Evolutionary conservation across 306 rosid species (phyloP).

Genomic region (Prunus mongolica): DNA sequence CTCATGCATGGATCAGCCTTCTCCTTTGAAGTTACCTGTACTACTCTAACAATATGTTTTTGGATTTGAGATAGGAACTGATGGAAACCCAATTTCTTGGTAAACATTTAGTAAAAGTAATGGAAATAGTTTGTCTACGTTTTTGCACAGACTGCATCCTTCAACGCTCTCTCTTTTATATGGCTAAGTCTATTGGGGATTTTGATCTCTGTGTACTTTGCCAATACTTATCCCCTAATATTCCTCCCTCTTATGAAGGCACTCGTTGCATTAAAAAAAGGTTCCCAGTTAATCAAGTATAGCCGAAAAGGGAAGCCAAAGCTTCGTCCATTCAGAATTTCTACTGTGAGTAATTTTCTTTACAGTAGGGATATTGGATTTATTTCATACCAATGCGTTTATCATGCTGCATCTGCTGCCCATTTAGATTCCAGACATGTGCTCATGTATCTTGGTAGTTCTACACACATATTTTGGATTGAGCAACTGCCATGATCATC

Average conservation of each 20-base stretch:
- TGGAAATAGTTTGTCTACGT: not conserved
- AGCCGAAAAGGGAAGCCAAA: constrained; percentile 86
- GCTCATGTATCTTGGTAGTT: not conserved
- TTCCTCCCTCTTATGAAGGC: constrained; percentile 49
- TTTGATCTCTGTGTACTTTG: constrained; percentile 3
- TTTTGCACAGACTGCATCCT: not conserved
- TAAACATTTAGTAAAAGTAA: not conserved
- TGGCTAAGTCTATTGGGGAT: constrained; percentile 12
- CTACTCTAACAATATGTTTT: not conserved
- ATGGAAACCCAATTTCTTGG: not conserved
- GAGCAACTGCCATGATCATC: constrained; percentile 2
- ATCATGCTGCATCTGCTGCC: not conserved
- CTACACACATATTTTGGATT: not conserved
- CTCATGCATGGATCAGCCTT: not conserved
- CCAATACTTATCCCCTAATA: constrained; percentile 13
- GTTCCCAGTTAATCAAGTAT: constrained; percentile 76
- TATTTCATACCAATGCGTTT: not conserved
- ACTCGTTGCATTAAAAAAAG: constrained; percentile 62
- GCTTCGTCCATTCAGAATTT: constrained; percentile 75
- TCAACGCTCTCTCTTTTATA: constrained; percentile 2
- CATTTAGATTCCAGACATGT: not conserved
- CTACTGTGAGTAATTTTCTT: constrained; percentile 49
- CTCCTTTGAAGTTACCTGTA: not conserved
- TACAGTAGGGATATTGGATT: not conserved
- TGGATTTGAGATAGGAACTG: not conserved